Percentiles rank a stretch among this genome's conserved stretches.
Evolutionary conservation across 2,329 filamentous ascomycete species (phyloP).

Genomic region (Septoria linicola): DNA sequence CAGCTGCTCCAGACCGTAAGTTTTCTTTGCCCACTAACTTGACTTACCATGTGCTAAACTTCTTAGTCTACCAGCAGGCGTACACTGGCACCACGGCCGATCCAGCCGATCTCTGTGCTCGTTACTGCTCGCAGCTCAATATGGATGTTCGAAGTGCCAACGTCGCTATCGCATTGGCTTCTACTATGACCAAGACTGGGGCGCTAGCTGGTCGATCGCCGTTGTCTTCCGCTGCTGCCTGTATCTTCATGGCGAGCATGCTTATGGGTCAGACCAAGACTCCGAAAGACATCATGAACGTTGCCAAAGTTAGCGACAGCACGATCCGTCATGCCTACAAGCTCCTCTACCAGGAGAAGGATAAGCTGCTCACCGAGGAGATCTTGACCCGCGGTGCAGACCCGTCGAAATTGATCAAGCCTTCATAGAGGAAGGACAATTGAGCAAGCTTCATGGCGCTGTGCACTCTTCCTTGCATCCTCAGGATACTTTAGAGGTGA

Average conservation of each 20-base stretch:
- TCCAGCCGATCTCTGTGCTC: constrained; percentile 65
- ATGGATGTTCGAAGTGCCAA: constrained; percentile 74
- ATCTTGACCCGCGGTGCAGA: constrained; percentile 74
- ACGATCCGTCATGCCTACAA: constrained; percentile 97
- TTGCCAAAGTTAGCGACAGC: constrained; percentile 90
- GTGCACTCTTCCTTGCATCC: no score
- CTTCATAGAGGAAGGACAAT: constrained; percentile 27
- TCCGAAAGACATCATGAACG: constrained; percentile 80
- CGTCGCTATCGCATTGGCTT: constrained; percentile 74
- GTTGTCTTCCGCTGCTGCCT: constrained; percentile 87
- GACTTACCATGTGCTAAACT: background rate
- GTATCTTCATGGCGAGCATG: constrained; percentile 93
- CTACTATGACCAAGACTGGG: constrained; percentile 72
- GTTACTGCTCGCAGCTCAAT: constrained; percentile 82
- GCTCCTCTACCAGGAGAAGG: constrained; percentile 71
- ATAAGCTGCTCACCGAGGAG: constrained; percentile 70
- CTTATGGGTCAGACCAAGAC: constrained; percentile 75
- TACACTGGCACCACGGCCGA: constrained; percentile 35
- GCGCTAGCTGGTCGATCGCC: constrained; percentile 90
- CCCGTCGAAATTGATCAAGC: constrained; percentile 65
- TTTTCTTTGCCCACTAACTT: constrained; percentile 13
- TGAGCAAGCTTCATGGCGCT: no score
- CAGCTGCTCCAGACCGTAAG: constrained; percentile 49
- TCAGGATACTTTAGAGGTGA: no score
- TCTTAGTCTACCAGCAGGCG: constrained; percentile 29